phyloP scores from a whole-genome alignment of 2,329 filamentous ascomycete genomes.

The Cordyceps cateniannulata region DNA sequence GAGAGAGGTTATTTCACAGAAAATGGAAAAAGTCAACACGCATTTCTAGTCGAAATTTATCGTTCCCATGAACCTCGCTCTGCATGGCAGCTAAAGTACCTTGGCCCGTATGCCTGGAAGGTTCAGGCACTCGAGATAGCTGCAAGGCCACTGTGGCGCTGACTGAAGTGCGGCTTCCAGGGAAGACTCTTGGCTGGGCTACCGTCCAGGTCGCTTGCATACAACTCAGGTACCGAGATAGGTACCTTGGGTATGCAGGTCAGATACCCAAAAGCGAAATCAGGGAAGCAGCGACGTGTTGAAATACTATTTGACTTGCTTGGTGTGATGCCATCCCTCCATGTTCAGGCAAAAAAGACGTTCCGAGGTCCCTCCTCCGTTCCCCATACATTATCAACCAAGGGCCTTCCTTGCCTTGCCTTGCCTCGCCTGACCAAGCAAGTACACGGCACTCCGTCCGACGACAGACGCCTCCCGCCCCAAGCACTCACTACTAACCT shows the following conservation, averaged over 20 bases:
- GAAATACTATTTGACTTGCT: background rate
- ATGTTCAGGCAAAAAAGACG: background rate
- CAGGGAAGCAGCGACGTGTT: constrained; percentile 9
- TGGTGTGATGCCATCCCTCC: background rate
- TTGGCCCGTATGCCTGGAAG: background rate
- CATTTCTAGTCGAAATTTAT: no score
- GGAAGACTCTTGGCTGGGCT: background rate
- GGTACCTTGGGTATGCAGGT: background rate
- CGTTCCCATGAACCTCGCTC: no score
- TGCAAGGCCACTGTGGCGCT: background rate
- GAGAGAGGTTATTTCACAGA: no score
- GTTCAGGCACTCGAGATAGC: background rate
- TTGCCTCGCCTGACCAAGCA: background rate
- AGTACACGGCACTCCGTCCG: background rate
- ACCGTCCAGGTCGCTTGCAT: background rate
- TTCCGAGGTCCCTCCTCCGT: constrained; percentile 9
- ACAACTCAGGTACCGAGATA: background rate
- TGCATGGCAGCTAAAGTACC: no score
- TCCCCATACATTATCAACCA: background rate
- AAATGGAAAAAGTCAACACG: no score
- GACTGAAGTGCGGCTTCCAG: background rate
- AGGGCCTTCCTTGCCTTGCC: no score
- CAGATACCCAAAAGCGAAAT: background rate
- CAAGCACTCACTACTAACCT: background rate
- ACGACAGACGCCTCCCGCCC: background rate